These are phyloP conservation scores for Lachnellula arida DNA, from an alignment of 2,329 filamentous ascomycete species.

Conservation along the genomic window DNA sequence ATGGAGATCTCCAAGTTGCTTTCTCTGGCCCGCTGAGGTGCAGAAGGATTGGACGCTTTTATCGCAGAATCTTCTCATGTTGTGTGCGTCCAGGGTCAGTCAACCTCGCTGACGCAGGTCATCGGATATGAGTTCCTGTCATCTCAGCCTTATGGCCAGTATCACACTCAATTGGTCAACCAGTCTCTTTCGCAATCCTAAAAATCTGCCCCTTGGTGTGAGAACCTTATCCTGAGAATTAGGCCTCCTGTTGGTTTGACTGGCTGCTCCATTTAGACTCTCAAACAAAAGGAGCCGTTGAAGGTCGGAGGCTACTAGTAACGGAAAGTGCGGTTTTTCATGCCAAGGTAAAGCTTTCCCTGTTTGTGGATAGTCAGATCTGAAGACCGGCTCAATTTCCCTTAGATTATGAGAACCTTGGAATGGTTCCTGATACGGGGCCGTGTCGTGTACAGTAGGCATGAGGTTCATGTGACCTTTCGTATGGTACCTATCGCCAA, in stretches of 20 bases:
- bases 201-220: slow-evolving; percentile 19
- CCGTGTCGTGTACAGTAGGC: neutral
- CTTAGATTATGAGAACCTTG: neutral
- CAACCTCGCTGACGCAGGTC: slow-evolving; percentile 12
- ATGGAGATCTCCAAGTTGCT: neutral
- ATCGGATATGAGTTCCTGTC: slow-evolving; percentile 23
- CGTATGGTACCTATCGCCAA: neutral
- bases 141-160: slow-evolving; percentile 25
- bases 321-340: slow-evolving; percentile 4
- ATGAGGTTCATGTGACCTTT: neutral
- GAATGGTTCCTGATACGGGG: neutral
- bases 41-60: slow-evolving; percentile 1
- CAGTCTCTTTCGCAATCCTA: slow-evolving; percentile 2
- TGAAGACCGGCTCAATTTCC: neutral
- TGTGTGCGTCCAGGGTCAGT: neutral
- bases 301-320: slow-evolving; percentile 1
- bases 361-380: neutral
- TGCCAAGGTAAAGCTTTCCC: slow-evolving; percentile 3
- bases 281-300: slow-evolving; percentile 7
- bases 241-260: slow-evolving; percentile 5
- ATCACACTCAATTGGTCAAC: slow-evolving; percentile 12
- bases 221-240: slow-evolving; percentile 18
- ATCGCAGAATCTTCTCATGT: slow-evolving; percentile 1
- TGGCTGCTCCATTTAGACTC: slow-evolving; percentile 8
- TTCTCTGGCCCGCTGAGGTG: neutral